A percentile compares a stretch with the other conserved stretches of the same genome.
Evolutionary conservation across 192 early-diverging fungal genomes (phyloP).

Genomic region (Podila horticola): DNA sequence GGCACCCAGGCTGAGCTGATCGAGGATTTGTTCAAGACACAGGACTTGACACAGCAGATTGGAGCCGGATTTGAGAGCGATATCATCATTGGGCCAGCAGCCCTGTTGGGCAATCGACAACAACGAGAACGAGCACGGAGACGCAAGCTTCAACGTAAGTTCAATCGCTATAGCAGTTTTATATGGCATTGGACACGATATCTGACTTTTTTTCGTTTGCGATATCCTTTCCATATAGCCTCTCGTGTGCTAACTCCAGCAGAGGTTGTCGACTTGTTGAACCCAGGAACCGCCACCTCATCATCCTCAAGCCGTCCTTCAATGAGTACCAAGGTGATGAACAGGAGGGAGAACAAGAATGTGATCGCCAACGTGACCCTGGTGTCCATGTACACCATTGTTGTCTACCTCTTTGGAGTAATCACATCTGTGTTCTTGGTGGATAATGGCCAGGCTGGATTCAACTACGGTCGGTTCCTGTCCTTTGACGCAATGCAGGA

Average conservation of each 20-base stretch:
- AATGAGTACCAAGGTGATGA: slow-evolving; percentile 13
- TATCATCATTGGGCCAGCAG: slow-evolving; percentile 9
- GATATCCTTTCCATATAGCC: slow-evolving; percentile 10
- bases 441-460: slow-evolving; percentile 20
- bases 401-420: slow-evolving; percentile 40
- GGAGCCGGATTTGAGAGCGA: slow-evolving; percentile 14
- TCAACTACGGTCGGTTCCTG: slow-evolving; percentile 40
- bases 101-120: slow-evolving; percentile 9
- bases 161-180: background rate
- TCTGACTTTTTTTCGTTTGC: background rate
- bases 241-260: slow-evolving; percentile 25
- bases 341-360: slow-evolving; percentile 34
- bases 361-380: slow-evolving; percentile 37
- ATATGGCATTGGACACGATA: background rate
- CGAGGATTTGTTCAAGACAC: slow-evolving; percentile 22
- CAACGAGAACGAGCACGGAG: slow-evolving; percentile 30
- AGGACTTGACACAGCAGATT: slow-evolving; percentile 7
- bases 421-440: slow-evolving; percentile 49
- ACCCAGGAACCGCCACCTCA: slow-evolving; percentile 12
- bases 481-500: slow-evolving; percentile 36
- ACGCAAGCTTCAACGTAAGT: slow-evolving; percentile 34
- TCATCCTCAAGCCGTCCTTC: background rate
- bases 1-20: slow-evolving; percentile 28
- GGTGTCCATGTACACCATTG: slow-evolving; percentile 47
- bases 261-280: slow-evolving; percentile 28